These are phyloP conservation scores for Ascoidea rubescens DNA, from an alignment of 805 yeast species.

Conservation along the genomic window DNA sequence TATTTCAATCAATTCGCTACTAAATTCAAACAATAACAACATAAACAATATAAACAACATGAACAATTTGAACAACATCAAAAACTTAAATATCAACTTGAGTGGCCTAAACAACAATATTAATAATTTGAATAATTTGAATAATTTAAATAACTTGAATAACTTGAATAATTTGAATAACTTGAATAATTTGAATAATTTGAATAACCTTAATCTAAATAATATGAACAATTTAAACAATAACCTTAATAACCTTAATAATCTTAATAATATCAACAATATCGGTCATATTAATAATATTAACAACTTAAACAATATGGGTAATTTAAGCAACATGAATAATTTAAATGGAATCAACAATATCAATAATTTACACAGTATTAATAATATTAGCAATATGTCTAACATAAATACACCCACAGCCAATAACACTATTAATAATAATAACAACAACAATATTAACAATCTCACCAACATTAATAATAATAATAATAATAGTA, in stretches of 20 bases:
- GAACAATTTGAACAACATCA: background rate
- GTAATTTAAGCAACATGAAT: background rate
- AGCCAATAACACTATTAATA: conserved; percentile 12
- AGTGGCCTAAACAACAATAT: background rate
- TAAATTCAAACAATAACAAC: no score
- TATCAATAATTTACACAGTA: conserved; percentile 12
- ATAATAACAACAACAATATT: conserved; percentile 12
- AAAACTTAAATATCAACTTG: no score
- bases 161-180: no score
- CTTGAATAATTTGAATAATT: background rate
- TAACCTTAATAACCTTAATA: no score
- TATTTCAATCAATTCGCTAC: no score
- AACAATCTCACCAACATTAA: background rate
- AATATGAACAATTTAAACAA: background rate
- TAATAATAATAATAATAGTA: conserved; percentile 12
- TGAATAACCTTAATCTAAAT: background rate
- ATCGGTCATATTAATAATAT: no score
- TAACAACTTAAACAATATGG: background rate
- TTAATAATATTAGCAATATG: conserved; percentile 8
- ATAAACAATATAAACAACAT: no score
- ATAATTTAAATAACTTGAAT: no score
- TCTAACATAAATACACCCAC: conserved; percentile 5
- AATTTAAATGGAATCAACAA: conserved; percentile 8
- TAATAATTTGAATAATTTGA: no score
- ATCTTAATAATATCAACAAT: no score